Evolutionary conservation across 805 yeast species (phyloP).

Genomic region (Ogataea chonburiensis): DNA sequence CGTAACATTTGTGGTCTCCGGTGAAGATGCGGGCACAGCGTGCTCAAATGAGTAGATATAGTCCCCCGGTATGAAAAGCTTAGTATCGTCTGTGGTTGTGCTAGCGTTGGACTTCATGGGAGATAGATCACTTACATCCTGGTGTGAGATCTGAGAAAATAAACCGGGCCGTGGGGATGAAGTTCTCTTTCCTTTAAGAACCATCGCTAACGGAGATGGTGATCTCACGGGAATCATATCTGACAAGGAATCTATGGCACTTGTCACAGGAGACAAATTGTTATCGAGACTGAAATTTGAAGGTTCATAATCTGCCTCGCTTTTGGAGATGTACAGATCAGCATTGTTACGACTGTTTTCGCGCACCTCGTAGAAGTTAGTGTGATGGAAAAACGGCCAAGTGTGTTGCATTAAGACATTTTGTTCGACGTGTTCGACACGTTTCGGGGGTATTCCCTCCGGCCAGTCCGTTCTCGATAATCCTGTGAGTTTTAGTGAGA

Average conservation of each 20-base stretch:
- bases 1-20: conserved; percentile 75
- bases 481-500: conserved; percentile 65
- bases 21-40: conserved; percentile 75
- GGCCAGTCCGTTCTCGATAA: conserved; percentile 89
- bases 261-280: conserved; percentile 31
- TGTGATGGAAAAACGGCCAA: conserved; percentile 79
- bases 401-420: conserved; percentile 71
- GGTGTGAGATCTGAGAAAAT: conserved; percentile 16
- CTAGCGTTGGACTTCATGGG: conserved; percentile 26
- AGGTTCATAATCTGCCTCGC: conserved; percentile 33
- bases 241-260: conserved; percentile 18
- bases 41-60: conserved; percentile 91
- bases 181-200: conserved; percentile 26
- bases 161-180: conserved; percentile 24
- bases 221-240: conserved; percentile 27
- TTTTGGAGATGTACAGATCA: conserved; percentile 39
- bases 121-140: conserved; percentile 19
- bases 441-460: conserved; percentile 94
- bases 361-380: conserved; percentile 28
- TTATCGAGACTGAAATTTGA: conserved; percentile 38
- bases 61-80: conserved; percentile 77
- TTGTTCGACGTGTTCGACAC: conserved; percentile 60
- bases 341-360: conserved; percentile 45
- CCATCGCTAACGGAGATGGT: conserved; percentile 30
- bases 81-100: conserved; percentile 25